A percentile compares a stretch with the other conserved stretches of the same genome.
Evolutionary conservation across 78 protist species (phyloP).

Genomic region (Creolimax fragrantissima): DNA sequence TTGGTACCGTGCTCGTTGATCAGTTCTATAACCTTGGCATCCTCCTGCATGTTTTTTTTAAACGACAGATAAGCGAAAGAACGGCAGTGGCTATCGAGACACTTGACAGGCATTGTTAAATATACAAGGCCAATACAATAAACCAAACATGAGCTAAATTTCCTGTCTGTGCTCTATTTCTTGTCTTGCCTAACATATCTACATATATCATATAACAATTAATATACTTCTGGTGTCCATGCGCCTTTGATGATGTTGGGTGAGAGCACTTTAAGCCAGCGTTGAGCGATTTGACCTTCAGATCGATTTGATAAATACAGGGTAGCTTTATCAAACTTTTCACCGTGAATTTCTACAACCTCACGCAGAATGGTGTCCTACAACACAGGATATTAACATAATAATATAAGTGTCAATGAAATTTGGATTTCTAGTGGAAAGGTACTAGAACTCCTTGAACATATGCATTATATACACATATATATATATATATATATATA

Average conservation of each 20-base stretch:
- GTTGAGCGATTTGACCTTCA: background rate
- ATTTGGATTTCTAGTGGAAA: no score
- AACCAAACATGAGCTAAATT: background rate
- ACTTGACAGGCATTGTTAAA: background rate
- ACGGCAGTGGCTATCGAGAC: background rate
- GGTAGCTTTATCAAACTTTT: background rate
- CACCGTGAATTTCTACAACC: background rate
- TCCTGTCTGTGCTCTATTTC: background rate
- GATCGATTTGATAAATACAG: background rate
- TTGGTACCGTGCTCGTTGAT: conserved; percentile 41
- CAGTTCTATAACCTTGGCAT: conserved; percentile 26
- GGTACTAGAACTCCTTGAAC: no score
- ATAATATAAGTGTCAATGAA: no score
- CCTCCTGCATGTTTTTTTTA: conserved; percentile 49
- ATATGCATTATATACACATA: no score
- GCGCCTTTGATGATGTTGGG: conserved; percentile 5
- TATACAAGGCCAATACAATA: background rate
- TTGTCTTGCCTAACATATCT: background rate
- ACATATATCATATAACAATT: background rate
- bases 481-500: no score
- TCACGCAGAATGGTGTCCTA: background rate
- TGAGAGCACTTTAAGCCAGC: background rate
- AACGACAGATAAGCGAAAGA: no score
- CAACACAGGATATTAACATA: no score
- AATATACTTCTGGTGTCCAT: background rate